Base-by-base conservation (phyloP, 176 grass and related monocot genomes). In the Raddia distichophylla region DNA sequence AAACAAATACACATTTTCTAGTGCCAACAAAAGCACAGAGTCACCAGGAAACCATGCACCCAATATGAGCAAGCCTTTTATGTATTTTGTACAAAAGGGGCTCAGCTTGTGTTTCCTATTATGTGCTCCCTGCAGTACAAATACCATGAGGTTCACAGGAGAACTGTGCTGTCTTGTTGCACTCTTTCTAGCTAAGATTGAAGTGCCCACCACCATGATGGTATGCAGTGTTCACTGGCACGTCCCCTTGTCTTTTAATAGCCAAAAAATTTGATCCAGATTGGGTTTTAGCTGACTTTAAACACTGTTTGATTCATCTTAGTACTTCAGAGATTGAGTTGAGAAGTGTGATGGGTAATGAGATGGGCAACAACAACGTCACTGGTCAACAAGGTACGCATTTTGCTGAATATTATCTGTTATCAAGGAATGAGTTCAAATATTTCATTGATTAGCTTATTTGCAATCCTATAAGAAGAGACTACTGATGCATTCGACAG, bases 311-410 rank as follows among this genome's bases (percentile, higher is more conserved):
- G 14, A 59, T 59, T 76, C 13, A 18, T 89, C 62, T 42, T 77
- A 85, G 72, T 71, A 64, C 74, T 66, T 72, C 44, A 77, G 73
- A 71, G 51, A 43, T 66, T 78, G 78, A 42, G 49, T 51, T 82
- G 43, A 33, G 18, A 76, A 40, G 50, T 66, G 71, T 46, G 60
- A 65, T 72, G 58, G 59, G 81, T 32, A 80, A 60, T 47, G 52
- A 88, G 78, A 90, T 90, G 83, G 88, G 88, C 20, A 90, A 86
- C 79, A 89, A 89, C 66, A 90, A 90, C 51, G 78, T 60, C 67
- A 73, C 74, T 10, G 51, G 78, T 67, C 88, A 81, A 82, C 72
- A 78, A 82, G 88, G 88, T 90, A 82, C 65, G 72, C n/a, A 67
- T 76, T 75, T 20, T 65, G 12, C 50, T 77, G 42, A 76, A 65